Evolutionary conservation across 2,329 filamentous ascomycete genomes (phyloP), one percentile per base, ranked within the genome.

Genomic region (Xylariaceae sp.): DNA sequence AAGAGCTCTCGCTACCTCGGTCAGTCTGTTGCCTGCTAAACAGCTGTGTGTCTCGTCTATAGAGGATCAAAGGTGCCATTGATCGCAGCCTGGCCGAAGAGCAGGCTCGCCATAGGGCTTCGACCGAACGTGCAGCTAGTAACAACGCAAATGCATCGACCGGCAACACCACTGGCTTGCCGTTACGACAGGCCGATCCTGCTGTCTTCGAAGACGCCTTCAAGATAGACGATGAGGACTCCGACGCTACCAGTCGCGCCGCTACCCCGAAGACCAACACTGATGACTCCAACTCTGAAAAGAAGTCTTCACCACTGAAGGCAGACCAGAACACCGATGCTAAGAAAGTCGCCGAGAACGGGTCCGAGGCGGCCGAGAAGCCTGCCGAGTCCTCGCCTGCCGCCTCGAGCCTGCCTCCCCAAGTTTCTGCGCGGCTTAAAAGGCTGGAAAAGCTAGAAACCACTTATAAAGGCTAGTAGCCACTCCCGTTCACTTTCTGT

Each of bases 71-170:
- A 77, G 89, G 88, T 69, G 89, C 88, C 61, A 91, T 96, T 73
- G 90, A 96, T 73, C 86, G 87, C 69, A 88, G 88, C 69, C 94
- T 97, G 70, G 89, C 91, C 69, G 91, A 96, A 77, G 92, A 97
- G 76, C 90, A 96, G 75, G 89, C 90, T 59, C 88, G 90, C 60
- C 88, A 92, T 72, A 83, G 83, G 70, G 75, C 78, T 54, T 67
- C 76, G 47, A 69, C 79, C 63, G 72, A 79, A 4, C 77, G 79
- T 55, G 75, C 81, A 67, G 69, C 73, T 66, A 74, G 75, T 59
- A 68, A 76, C 68, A 69, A 73, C 69, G 73, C 76, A 60, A 70
- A 77, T 74, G 17, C 51, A n/a, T 2, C 23, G 15, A 34, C 45
- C 23, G 70, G 69, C 23, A 71, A 72, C 35, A 75, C 73, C 64